These are phyloP conservation scores for Dendrobium huoshanense DNA, from an alignment of 106 monocot species.

Conservation along the genomic window DNA sequence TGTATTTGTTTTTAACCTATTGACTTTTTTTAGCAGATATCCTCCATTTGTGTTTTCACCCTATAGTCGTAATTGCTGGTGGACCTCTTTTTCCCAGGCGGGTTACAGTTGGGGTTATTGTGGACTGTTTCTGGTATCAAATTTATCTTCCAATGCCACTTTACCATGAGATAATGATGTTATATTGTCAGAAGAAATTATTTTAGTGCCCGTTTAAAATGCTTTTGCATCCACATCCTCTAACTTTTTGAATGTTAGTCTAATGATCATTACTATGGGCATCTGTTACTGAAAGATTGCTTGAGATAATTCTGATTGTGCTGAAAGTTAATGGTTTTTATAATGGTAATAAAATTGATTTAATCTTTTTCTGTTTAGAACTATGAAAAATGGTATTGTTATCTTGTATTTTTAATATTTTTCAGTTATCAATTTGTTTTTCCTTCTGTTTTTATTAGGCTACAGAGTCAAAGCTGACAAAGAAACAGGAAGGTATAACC, in stretches of 20 bases:
- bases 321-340: not conserved
- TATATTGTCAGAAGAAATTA: not conserved
- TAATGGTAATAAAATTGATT: not conserved
- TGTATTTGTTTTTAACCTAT: too few relatives aligned
- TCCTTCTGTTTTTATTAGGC: slow-evolving; percentile 26
- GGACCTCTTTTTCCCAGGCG: not conserved
- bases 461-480: slow-evolving; percentile 67
- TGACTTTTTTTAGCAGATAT: too few relatives aligned
- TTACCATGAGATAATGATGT: not conserved
- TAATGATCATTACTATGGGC: not conserved
- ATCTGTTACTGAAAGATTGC: not conserved
- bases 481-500: slow-evolving; percentile 72
- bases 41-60: too few relatives aligned
- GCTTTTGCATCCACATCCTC: not conserved
- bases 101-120: not conserved
- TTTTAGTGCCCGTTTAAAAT: not conserved
- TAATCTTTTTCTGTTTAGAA: not conserved
- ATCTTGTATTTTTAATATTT: not conserved
- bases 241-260: not conserved
- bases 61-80: too few relatives aligned
- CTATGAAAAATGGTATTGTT: not conserved
- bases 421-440: not conserved
- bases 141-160: not conserved
- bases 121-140: not conserved
- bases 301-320: not conserved